phyloP scores from a whole-genome alignment of 257 asterid genomes.

The Ilex aquifolium region DNA sequence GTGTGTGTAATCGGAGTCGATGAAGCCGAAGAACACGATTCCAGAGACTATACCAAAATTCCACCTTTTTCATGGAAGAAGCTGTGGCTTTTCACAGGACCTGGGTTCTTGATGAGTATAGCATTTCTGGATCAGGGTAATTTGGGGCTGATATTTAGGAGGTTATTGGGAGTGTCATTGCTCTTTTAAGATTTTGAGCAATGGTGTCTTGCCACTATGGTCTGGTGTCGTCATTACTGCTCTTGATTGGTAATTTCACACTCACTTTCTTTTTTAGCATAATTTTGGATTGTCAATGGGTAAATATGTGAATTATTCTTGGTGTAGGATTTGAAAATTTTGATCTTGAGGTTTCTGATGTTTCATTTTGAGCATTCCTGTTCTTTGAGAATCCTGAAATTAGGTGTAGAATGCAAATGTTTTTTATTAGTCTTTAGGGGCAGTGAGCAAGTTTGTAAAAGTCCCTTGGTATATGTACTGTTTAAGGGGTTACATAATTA shows the following conservation, averaged over 20 bases:
- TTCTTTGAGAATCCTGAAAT: too few species aligned
- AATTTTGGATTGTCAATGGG: too few species aligned
- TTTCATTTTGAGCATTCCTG: too few species aligned
- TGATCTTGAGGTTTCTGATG: too few species aligned
- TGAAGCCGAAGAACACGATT: conserved; percentile 24
- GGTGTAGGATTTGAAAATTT: too few species aligned
- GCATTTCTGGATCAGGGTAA: conserved; percentile 84
- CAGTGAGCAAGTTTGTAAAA: too few species aligned
- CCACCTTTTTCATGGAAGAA: conserved; percentile 80
- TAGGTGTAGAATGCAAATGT: too few species aligned
- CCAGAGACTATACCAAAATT: conserved; percentile 29
- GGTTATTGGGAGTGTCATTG: conserved; percentile 82
- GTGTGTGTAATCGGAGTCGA: conserved; percentile 45
- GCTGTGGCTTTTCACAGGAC: conserved; percentile 83
- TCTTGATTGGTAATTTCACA: conserved; percentile 47
- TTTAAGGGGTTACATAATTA: too few species aligned
- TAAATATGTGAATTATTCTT: too few species aligned
- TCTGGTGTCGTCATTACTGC: conserved; percentile 75
- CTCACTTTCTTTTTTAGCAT: too few species aligned
- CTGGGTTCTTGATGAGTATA: conserved; percentile 77
- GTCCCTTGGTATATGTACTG: too few species aligned
- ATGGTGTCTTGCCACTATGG: conserved; percentile 62
- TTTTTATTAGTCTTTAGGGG: too few species aligned
- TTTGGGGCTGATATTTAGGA: conserved; percentile 76
- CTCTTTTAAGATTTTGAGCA: conserved; percentile 59